Evolutionary conservation across 2,329 filamentous ascomycete species (phyloP).

Genomic region (Chaetomiaceae sp.): DNA sequence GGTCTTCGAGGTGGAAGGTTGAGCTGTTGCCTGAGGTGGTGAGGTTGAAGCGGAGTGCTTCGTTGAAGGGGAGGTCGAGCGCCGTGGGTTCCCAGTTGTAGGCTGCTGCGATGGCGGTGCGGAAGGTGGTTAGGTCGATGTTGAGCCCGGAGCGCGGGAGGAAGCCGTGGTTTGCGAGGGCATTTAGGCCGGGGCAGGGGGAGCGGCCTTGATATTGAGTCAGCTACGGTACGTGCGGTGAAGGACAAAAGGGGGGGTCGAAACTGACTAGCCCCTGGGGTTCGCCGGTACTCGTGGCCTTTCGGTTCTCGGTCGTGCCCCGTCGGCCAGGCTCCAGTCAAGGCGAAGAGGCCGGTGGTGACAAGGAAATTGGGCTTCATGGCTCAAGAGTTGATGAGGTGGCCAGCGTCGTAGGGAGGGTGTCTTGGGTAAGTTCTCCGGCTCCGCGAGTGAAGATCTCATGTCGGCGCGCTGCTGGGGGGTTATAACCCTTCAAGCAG

Average conservation of each 20-base stretch:
- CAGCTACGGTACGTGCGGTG: neutral
- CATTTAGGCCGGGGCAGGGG: constrained; percentile 27
- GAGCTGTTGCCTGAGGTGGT: constrained; percentile 29
- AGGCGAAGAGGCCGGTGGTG: constrained; percentile 2
- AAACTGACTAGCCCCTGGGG: constrained; percentile 3
- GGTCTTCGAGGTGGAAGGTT: constrained; percentile 31
- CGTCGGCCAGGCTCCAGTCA: neutral
- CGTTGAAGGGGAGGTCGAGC: constrained; percentile 24
- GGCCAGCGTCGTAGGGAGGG: too few species aligned
- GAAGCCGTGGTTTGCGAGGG: constrained; percentile 29
- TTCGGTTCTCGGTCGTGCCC: constrained; percentile 5
- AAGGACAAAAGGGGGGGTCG: neutral
- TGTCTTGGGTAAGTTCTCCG: too few species aligned
- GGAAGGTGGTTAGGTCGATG: constrained; percentile 18
- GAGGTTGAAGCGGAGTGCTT: constrained; percentile 26
- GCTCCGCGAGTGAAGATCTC: too few species aligned
- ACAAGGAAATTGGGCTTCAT: constrained; percentile 14
- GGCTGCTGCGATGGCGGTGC: constrained; percentile 14
- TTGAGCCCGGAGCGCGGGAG: constrained; percentile 26
- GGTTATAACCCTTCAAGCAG: too few species aligned
- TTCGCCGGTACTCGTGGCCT: constrained; percentile 12
- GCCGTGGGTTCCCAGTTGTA: constrained; percentile 21
- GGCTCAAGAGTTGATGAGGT: too few species aligned
- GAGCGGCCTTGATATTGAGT: constrained; percentile 16
- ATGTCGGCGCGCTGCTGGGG: too few species aligned